A percentile compares a stretch with the other conserved stretches of the same genome.
phyloP scores from a whole-genome alignment of 2,329 filamentous ascomycete genomes.

The Xylariales sp. region DNA sequence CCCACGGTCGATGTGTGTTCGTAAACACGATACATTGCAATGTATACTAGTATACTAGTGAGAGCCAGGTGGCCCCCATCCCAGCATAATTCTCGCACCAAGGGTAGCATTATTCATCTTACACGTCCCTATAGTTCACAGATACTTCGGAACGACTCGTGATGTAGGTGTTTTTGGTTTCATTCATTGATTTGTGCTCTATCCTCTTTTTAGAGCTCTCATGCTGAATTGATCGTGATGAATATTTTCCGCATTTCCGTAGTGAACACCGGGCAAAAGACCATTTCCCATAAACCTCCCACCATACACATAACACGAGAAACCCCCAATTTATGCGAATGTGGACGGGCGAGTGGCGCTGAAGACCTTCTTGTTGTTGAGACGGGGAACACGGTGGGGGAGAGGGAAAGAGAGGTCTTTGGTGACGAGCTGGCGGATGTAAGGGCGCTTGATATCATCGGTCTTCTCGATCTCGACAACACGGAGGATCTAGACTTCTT shows the following conservation, averaged over 20 bases:
- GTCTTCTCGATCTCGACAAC: constrained; percentile 97
- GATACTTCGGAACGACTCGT: constrained; percentile 8
- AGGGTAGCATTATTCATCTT: background rate
- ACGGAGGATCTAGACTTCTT: constrained; percentile 82
- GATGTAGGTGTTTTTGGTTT: constrained; percentile 41
- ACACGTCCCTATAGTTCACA: constrained; percentile 20
- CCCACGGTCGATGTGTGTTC: background rate
- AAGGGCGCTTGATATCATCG: constrained; percentile 95
- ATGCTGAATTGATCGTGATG: constrained; percentile 65
- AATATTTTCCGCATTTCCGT: constrained; percentile 69
- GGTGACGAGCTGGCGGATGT: constrained; percentile 97
- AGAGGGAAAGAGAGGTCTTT: constrained; percentile 99
- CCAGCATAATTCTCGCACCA: constrained; percentile 3
- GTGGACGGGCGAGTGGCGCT: constrained; percentile 92
- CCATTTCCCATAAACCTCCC: constrained; percentile 60
- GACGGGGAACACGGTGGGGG: constrained; percentile 92
- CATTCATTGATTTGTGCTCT: constrained; percentile 46
- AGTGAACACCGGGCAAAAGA: constrained; percentile 69
- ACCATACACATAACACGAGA: constrained; percentile 57
- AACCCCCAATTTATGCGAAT: constrained; percentile 82
- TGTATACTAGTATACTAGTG: constrained; percentile 24
- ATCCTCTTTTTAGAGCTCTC: constrained; percentile 56
- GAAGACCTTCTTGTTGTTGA: constrained; percentile 89
- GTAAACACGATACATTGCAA: constrained; percentile 9
- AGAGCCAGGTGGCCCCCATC: constrained; percentile 15